Evolutionary conservation across 225 moss, liverwort and hornwort genomes (phyloP).

Genomic region (Asterella californica): DNA sequence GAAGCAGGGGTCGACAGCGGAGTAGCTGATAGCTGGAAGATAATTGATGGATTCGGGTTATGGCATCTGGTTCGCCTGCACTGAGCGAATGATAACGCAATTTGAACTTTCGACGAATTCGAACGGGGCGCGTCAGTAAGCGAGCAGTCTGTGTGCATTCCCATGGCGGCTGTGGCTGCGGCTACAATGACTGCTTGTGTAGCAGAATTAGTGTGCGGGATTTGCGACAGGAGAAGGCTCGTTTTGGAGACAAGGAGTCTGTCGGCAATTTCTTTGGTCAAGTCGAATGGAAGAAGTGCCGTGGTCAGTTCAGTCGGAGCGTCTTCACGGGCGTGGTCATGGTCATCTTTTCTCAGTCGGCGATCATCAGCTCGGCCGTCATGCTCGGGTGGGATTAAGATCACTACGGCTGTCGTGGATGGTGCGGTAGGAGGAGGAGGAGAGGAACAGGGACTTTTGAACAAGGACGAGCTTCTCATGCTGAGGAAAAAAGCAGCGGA

Average conservation of each 20-base stretch:
- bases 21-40: background rate
- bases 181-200: background rate
- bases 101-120: background rate
- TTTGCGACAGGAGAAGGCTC: background rate
- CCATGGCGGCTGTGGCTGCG: conserved; percentile 5
- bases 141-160: background rate
- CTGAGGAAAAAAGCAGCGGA: conserved; percentile 17
- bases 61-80: no score
- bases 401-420: background rate
- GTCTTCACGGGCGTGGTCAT: background rate
- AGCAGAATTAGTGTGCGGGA: background rate
- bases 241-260: background rate
- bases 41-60: background rate
- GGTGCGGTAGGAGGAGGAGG: background rate
- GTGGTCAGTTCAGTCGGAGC: background rate
- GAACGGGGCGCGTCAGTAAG: background rate
- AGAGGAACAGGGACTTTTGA: background rate
- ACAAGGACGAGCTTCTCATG: background rate
- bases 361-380: background rate
- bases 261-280: background rate
- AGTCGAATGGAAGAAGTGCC: background rate
- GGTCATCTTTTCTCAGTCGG: background rate
- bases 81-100: background rate
- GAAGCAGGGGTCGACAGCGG: background rate
- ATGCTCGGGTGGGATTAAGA: background rate